Conservation (phyloP, 768 basidiomycete species). For the Rhodotorula sphaerocarpa region DNA sequence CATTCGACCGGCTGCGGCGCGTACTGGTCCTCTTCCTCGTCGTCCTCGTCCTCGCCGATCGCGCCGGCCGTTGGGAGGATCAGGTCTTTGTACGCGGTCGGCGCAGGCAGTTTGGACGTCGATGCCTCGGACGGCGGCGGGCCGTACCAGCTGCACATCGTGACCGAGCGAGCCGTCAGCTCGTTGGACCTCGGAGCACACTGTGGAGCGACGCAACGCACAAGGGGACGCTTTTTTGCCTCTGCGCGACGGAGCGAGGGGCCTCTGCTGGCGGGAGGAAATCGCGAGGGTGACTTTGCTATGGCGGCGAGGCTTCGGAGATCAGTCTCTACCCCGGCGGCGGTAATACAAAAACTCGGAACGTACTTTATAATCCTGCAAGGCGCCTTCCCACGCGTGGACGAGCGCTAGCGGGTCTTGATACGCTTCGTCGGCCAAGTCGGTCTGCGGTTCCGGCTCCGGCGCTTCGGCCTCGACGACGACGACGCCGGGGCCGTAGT, state of each 20-base stretch:
- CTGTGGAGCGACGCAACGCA: not conserved
- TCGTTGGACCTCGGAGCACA: not conserved
- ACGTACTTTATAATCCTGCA: conserved; percentile 26
- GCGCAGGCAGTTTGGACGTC: conserved; percentile 5
- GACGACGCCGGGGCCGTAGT: conserved; percentile 6
- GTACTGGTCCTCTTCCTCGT: too few species aligned
- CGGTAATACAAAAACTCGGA: too few species aligned
- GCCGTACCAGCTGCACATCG: conserved; percentile 20
- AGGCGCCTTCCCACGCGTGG: conserved; percentile 27
- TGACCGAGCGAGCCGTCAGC: not conserved
- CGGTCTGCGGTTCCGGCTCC: not conserved
- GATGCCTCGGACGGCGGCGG: conserved; percentile 12
- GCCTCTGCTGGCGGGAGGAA: conserved; percentile 21
- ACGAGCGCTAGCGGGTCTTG: conserved; percentile 25
- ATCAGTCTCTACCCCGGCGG: too few species aligned
- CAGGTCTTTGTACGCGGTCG: too few species aligned
- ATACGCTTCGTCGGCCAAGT: conserved; percentile 15
- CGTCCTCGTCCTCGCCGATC: too few species aligned
- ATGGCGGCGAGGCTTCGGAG: not conserved
- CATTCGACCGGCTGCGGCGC: too few species aligned
- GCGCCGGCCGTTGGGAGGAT: too few species aligned
- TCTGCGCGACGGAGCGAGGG: conserved; percentile 12
- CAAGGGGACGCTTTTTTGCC: conserved; percentile 21
- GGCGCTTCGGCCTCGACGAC: not conserved
- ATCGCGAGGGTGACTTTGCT: conserved; percentile 1